phyloP scores from a whole-genome alignment of 805 yeast genomes.

The Alloascoidea hylecoeti region DNA sequence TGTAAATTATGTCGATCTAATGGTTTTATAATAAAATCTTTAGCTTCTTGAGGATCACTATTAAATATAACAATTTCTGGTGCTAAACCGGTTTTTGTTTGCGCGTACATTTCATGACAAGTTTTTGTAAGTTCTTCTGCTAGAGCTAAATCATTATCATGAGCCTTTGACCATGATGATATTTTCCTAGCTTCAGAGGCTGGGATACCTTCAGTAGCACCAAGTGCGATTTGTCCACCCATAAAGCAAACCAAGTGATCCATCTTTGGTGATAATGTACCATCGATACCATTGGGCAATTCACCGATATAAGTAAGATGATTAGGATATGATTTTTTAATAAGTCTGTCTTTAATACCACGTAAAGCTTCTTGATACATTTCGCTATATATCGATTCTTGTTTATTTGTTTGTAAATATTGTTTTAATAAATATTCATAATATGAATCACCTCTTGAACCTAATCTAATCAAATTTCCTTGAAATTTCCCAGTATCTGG shows the following conservation, averaged over 20 bases:
- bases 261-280: constrained; percentile 19
- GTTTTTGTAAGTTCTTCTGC: constrained; percentile 32
- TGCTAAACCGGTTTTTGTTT: constrained; percentile 24
- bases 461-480: constrained; percentile 9
- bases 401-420: constrained; percentile 24
- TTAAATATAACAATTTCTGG: constrained; percentile 25
- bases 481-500: constrained; percentile 3
- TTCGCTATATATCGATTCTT: constrained; percentile 19
- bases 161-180: constrained; percentile 18
- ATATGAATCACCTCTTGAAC: constrained; percentile 20
- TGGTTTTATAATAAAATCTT: constrained; percentile 11
- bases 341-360: constrained; percentile 24
- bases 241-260: constrained; percentile 35
- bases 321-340: constrained; percentile 28
- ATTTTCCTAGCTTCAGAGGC: constrained; percentile 36
- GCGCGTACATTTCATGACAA: constrained; percentile 27
- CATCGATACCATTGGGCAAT: constrained; percentile 8
- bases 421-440: constrained; percentile 36
- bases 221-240: constrained; percentile 39
- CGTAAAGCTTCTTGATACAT: constrained; percentile 19
- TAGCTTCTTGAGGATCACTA: constrained; percentile 10
- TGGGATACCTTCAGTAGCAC: constrained; percentile 59
- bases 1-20: constrained; percentile 26
- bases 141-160: constrained; percentile 17
- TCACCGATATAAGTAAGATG: constrained; percentile 17